Evolutionary conservation across 164 flowering plant species (phyloP).

Genomic region (Annona squamosa): DNA sequence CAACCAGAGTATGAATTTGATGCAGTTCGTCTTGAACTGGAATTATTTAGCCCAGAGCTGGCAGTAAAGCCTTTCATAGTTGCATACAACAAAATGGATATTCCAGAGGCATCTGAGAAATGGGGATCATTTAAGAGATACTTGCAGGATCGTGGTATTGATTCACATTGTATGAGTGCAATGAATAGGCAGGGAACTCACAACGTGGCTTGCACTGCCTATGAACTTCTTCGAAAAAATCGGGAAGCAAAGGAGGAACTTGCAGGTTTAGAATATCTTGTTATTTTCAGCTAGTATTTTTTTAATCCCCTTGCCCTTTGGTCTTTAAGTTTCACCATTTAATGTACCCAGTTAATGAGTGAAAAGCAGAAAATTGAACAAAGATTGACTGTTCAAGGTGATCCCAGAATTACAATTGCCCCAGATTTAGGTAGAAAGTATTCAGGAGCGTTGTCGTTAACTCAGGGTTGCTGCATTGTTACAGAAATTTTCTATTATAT

Average conservation of each 20-base stretch:
- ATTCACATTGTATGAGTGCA: slow-evolving; percentile 87
- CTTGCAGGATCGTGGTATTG: slow-evolving; percentile 56
- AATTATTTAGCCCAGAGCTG: slow-evolving; percentile 80
- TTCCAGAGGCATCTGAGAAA: slow-evolving; percentile 77
- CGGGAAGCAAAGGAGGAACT: slow-evolving; percentile 24
- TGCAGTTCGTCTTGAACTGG: slow-evolving; percentile 87
- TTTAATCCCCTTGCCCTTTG: neutral
- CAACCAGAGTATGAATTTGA: slow-evolving; percentile 91
- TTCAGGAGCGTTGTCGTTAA: neutral
- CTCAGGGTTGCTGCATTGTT: neutral
- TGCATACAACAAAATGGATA: slow-evolving; percentile 92
- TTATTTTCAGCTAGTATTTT: neutral
- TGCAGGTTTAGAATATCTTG: slow-evolving; percentile 12
- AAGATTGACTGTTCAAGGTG: neutral
- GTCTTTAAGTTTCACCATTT: neutral
- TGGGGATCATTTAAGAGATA: slow-evolving; percentile 65
- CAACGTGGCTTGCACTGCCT: slow-evolving; percentile 72
- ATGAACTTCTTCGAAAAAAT: slow-evolving; percentile 46
- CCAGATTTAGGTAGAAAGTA: neutral
- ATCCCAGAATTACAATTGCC: neutral
- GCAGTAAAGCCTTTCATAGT: slow-evolving; percentile 79
- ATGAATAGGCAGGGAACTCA: slow-evolving; percentile 68
- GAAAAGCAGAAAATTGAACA: neutral
- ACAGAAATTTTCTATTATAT: neutral
- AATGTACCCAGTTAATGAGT: neutral